Conservation (phyloP, 2,329 filamentous ascomycete genomes). For the Mariannaea sp. region DNA sequence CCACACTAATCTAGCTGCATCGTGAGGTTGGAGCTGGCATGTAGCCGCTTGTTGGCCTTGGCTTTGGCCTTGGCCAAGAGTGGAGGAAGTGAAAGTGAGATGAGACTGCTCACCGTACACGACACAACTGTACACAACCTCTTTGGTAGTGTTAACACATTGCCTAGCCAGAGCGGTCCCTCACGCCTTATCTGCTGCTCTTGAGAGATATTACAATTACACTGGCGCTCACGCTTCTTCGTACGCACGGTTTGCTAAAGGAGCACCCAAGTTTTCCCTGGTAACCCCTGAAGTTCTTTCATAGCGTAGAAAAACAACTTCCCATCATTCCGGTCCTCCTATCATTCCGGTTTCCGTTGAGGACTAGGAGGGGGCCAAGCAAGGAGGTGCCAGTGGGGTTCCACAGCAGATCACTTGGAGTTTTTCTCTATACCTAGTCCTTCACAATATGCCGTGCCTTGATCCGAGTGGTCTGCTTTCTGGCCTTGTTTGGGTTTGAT, state of each 20-base stretch:
- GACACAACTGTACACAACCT: conserved; percentile 2
- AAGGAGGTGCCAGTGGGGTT: too few species aligned
- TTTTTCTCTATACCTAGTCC: too few species aligned
- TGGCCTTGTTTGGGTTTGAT: neutral
- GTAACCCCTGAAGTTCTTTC: conserved; percentile 10
- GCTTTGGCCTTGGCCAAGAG: neutral
- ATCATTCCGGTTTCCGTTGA: conserved; percentile 7
- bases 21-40: too few species aligned
- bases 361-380: too few species aligned
- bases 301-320: conserved; percentile 1
- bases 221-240: too few species aligned
- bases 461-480: neutral
- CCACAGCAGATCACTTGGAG: too few species aligned
- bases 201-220: neutral
- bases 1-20: neutral
- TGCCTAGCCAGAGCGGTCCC: neutral
- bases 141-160: conserved; percentile 1
- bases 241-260: too few species aligned
- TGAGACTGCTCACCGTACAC: too few species aligned
- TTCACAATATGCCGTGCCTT: conserved; percentile 6
- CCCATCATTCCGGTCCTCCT: conserved; percentile 12
- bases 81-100: neutral
- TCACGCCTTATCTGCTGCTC: neutral
- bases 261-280: neutral
- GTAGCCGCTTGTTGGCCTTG: too few species aligned